A percentile compares a stretch with the other conserved stretches of the same genome.
Evolutionary conservation across 208 protist species (phyloP).

Genomic region (Lotmaria passim): DNA sequence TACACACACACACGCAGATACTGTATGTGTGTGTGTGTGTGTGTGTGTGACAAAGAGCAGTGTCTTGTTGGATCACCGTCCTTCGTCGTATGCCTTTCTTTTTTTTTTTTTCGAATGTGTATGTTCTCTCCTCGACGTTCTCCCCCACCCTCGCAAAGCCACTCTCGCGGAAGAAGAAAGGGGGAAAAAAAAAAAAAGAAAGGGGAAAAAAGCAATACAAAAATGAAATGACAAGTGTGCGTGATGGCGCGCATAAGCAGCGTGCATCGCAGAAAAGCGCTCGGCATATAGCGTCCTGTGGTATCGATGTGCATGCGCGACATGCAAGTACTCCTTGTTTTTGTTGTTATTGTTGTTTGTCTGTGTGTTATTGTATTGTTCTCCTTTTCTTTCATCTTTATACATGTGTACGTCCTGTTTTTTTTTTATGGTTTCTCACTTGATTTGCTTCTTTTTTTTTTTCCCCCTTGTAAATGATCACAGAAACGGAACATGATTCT

Average conservation of each 20-base stretch:
- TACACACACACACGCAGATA: no score
- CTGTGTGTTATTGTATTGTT: neutral
- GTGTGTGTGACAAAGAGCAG: no score
- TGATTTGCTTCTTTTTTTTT: conserved; percentile 15
- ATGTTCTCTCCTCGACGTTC: neutral
- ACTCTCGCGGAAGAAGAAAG: neutral
- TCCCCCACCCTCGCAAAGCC: conserved; percentile 4
- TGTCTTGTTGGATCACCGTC: no score
- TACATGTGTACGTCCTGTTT: neutral
- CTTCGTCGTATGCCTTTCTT: conserved; percentile 6
- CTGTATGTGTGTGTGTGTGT: no score
- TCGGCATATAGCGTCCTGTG: no score
- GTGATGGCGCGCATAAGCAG: no score
- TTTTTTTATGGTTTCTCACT: conserved; percentile 23
- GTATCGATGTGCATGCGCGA: neutral
- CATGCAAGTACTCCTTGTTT: neutral
- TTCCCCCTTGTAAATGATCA: conserved; percentile 16
- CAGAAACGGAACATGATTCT: conserved; percentile 14
- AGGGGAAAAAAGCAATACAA: neutral
- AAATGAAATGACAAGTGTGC: neutral
- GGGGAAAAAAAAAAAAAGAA: conserved; percentile 10
- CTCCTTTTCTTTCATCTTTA: neutral
- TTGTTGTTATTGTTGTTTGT: conserved; percentile 1
- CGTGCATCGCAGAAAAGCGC: no score
- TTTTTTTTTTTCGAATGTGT: conserved; percentile 12